Evolutionary conservation across 1,139 yeast species (phyloP), one percentile per base, ranked within the genome.

Genomic region (Yamadazyma dendronema): DNA sequence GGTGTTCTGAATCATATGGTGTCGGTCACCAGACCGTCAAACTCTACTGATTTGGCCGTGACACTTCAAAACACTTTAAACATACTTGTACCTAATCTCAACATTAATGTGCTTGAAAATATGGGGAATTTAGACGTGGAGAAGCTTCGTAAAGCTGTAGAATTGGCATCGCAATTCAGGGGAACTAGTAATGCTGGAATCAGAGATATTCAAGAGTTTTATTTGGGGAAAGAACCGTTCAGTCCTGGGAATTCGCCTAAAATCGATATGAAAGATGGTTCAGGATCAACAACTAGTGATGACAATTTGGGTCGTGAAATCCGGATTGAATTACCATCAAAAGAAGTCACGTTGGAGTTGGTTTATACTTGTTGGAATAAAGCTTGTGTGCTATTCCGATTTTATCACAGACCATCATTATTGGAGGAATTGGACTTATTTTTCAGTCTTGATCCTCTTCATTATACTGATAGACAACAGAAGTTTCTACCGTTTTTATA

Each of bases 391-490:
- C 64, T 88, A 38, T 85, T 87, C 55, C 67, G 96, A 38, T 88
- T 89, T 54, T 85, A 85, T 56, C 96, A 89, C 54, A 69, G 95
- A 17, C 95, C 96, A 0, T 81, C 92, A 3, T 77, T 88, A 59
- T 79, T 57, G 60, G 80, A 72, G 40, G 74, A 68, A 43, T 78
- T 68, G 22, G 75, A 71, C 31, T 53, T 68, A 28, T 54, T 72
- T 17, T 72, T 70, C 46, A 83, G 82, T 31, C 71, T 86, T 9
- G 88, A 81, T 47, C 88, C 90, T 0, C 68, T 69, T 6, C 74
- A 79, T 40, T 85, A 83, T 55, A 76, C 87, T 8, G 82, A 81
- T 49, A 73, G 84, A 46, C 95, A 87, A 56, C 84, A 79, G 48
- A 77, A 81, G 50, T 83, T 87, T 43, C 62, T 86, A 38, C 95